A percentile compares a stretch with the other conserved stretches of the same genome.
Evolutionary conservation across 2,329 filamentous ascomycete species (phyloP).

Genomic region (Hypoxylon sp.): DNA sequence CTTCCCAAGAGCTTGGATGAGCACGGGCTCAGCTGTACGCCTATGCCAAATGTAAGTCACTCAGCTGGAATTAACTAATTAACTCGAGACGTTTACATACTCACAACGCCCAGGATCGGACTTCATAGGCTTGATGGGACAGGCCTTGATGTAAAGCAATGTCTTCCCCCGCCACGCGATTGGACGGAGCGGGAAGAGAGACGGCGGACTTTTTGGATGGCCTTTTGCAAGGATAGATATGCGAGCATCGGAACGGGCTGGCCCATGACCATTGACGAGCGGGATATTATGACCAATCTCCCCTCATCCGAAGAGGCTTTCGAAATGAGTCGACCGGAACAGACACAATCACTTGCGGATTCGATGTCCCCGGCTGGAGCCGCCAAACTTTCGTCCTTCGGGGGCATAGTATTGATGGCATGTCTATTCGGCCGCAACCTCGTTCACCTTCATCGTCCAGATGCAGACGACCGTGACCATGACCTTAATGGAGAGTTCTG

Average conservation of each 20-base stretch:
- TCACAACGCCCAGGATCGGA: slow-evolving; percentile 82
- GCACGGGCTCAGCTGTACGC: slow-evolving; percentile 84
- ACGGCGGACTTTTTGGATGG: slow-evolving; percentile 94
- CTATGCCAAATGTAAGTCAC: slow-evolving; percentile 81
- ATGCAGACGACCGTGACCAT: slow-evolving; percentile 83
- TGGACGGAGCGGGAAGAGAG: slow-evolving; percentile 96
- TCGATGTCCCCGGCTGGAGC: slow-evolving; percentile 80
- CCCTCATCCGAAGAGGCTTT: slow-evolving; percentile 89
- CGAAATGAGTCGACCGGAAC: slow-evolving; percentile 81
- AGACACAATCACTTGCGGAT: slow-evolving; percentile 78
- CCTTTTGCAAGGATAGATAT: slow-evolving; percentile 91
- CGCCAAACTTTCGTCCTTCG: slow-evolving; percentile 81
- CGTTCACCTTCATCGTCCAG: slow-evolving; percentile 89
- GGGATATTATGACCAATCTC: slow-evolving; percentile 88
- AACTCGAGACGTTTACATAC: slow-evolving; percentile 59
- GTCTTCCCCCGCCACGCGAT: slow-evolving; percentile 85
- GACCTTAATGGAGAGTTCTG: slow-evolving; percentile 96
- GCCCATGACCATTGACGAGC: slow-evolving; percentile 95
- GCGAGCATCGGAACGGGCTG: slow-evolving; percentile 96
- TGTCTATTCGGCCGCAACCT: slow-evolving; percentile 92
- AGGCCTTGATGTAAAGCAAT: slow-evolving; percentile 93
- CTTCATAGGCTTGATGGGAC: slow-evolving; percentile 87
- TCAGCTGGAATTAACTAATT: neutral
- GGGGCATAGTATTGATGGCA: slow-evolving; percentile 86
- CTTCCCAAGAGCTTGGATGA: slow-evolving; percentile 96